A percentile compares a stretch with the other conserved stretches of the same genome.
These are phyloP conservation scores for Globisporangium ultimum DNA, from an alignment of 352 stramenopile genomes.

Conservation along the genomic window DNA sequence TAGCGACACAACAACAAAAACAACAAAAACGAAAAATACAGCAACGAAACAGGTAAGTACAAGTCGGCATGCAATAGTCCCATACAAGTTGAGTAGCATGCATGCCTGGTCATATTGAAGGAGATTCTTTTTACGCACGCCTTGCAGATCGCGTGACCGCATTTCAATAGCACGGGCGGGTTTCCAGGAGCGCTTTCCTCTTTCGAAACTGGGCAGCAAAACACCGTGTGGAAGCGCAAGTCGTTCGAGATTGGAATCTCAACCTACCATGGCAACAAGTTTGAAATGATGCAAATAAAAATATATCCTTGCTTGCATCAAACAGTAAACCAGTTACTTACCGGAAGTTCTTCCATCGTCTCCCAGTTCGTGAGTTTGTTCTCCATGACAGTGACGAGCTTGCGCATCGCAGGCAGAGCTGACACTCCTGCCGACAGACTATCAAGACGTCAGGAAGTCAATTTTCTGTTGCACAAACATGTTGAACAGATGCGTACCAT, in stretches of 20 bases:
- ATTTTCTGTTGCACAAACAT: neutral
- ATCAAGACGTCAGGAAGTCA: neutral
- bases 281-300: neutral
- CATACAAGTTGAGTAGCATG: neutral
- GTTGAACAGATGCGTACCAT: constrained; percentile 38
- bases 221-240: constrained; percentile 84
- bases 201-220: constrained; percentile 85
- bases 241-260: constrained; percentile 80
- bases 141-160: constrained; percentile 81
- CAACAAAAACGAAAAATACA: constrained; percentile 5
- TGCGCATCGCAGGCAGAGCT: constrained; percentile 72
- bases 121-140: constrained; percentile 81
- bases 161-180: constrained; percentile 84
- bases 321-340: constrained; percentile 13
- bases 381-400: constrained; percentile 77
- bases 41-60: too few species aligned
- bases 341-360: constrained; percentile 68
- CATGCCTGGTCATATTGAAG: constrained; percentile 72
- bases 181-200: constrained; percentile 84
- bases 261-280: constrained; percentile 23
- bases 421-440: constrained; percentile 69
- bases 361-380: constrained; percentile 76
- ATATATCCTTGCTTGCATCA: neutral
- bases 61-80: too few species aligned
- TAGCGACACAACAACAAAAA: neutral